A percentile compares a stretch with the other conserved stretches of the same genome.
Conservation (phyloP, 495 filamentous ascomycete genomes). For the Penicillium arizonense region DNA sequence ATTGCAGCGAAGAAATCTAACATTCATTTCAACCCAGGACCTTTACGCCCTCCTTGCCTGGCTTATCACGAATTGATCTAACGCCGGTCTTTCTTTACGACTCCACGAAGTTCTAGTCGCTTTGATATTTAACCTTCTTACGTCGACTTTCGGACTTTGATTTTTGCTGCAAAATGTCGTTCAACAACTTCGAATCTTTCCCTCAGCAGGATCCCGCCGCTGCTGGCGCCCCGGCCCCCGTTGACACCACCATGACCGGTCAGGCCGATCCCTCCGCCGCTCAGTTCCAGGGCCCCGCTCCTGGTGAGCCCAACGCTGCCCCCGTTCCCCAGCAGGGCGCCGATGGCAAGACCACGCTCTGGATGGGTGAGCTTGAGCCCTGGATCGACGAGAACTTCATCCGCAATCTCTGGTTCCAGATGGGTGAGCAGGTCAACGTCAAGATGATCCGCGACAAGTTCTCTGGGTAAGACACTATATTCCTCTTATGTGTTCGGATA, state of each 20-base stretch:
- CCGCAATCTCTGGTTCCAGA: conserved; percentile 85
- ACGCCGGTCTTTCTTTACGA: conserved; percentile 43
- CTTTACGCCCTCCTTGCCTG: conserved; percentile 23
- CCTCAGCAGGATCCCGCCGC: conserved; percentile 56
- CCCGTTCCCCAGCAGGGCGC: conserved; percentile 54
- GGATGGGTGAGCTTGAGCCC: conserved; percentile 98
- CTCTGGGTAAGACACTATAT: conserved; percentile 74
- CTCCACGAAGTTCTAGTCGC: conserved; percentile 37
- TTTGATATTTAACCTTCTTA: conserved; percentile 40
- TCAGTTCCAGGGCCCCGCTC: conserved; percentile 52
- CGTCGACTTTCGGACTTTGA: conserved; percentile 30
- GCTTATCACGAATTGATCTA: conserved; percentile 39
- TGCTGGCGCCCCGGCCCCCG: conserved; percentile 50
- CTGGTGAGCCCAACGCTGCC: conserved; percentile 51
- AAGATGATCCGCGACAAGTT: conserved; percentile 99
- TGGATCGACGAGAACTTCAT: conserved; percentile 99
- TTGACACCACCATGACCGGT: conserved; percentile 50
- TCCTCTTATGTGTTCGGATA: conserved; percentile 4
- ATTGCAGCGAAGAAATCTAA: conserved; percentile 7
- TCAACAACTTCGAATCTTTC: conserved; percentile 58
- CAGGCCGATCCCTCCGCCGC: conserved; percentile 55
- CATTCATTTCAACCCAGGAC: conserved; percentile 11
- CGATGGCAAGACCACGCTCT: conserved; percentile 79
- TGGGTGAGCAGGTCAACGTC: conserved; percentile 93
- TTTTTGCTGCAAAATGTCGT: conserved; percentile 48